A percentile compares a stretch with the other conserved stretches of the same genome.
phyloP scores from a whole-genome alignment of 345 rosid genomes.

The Anastatica hierochuntica region DNA sequence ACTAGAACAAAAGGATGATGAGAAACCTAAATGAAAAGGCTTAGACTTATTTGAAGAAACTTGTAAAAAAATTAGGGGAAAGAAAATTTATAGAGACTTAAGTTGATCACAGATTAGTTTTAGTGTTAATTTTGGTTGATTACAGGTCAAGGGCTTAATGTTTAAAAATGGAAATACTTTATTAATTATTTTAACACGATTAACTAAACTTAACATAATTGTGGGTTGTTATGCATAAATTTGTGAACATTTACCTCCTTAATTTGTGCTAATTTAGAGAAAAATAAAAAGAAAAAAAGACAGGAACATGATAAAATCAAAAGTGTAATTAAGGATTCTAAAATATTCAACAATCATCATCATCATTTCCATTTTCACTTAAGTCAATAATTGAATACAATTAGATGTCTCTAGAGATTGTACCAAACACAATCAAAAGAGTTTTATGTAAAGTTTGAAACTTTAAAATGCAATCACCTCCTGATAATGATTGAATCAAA shows the following conservation, averaged over 20 bases:
- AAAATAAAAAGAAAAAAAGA: no score
- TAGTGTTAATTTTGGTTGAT: constrained; percentile 14
- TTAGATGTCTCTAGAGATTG: constrained; percentile 5
- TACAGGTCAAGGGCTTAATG: constrained; percentile 19
- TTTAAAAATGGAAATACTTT: constrained; percentile 1
- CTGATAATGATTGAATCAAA: background rate
- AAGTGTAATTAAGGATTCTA: constrained; percentile 32
- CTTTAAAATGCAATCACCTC: constrained; percentile 22
- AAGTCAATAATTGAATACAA: constrained; percentile 29
- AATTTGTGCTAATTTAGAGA: background rate
- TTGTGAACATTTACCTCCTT: background rate
- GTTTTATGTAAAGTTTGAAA: constrained; percentile 33
- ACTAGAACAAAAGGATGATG: no score
- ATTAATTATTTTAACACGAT: background rate
- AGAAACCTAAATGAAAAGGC: background rate
- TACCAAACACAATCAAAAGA: constrained; percentile 37
- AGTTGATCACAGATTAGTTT: no score
- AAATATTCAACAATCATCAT: constrained; percentile 36
- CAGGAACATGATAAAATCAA: constrained; percentile 18
- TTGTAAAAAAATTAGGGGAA: no score
- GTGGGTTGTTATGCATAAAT: constrained; percentile 7
- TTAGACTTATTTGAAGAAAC: background rate
- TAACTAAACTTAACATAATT: constrained; percentile 5
- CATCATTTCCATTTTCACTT: constrained; percentile 30
- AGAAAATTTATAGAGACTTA: no score